These are phyloP conservation scores for Larix kaempferi DNA, from an alignment of 75 land plant species.

Conservation along the genomic window DNA sequence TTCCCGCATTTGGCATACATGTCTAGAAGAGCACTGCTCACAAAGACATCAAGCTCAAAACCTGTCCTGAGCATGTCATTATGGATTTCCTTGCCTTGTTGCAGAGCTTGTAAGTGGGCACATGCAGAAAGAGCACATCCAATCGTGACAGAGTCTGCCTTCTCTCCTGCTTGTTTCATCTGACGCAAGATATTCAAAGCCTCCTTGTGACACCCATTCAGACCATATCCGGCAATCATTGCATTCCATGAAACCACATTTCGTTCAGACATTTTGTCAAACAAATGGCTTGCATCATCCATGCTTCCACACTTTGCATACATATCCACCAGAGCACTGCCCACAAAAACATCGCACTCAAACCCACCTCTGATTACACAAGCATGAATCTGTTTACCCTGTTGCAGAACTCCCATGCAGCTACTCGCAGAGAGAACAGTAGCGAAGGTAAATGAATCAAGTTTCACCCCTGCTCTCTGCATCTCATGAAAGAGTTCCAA, in stretches of 20 bases:
- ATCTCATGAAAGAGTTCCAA: conserved; percentile 31
- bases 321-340: conserved; percentile 56
- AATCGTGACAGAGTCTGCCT: conserved; percentile 40
- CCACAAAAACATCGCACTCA: conserved; percentile 20
- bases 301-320: conserved; percentile 51
- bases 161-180: conserved; percentile 28
- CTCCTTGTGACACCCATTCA: conserved; percentile 29
- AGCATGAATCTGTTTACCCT: conserved; percentile 34
- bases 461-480: conserved; percentile 11
- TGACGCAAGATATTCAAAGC: conserved; percentile 40
- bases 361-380: conserved; percentile 32
- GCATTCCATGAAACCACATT: conserved; percentile 57
- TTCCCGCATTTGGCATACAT: conserved; percentile 27
- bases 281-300: conserved; percentile 25
- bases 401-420: conserved; percentile 11
- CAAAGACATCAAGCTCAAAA: neutral
- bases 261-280: conserved; percentile 21
- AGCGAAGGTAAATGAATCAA: conserved; percentile 52
- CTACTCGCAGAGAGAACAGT: conserved; percentile 45
- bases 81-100: neutral
- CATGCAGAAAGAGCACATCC: conserved; percentile 26
- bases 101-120: neutral
- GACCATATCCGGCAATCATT: conserved; percentile 45
- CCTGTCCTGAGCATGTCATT: neutral
- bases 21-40: conserved; percentile 15